A percentile compares a stretch with the other conserved stretches of the same genome.
Conservation (phyloP, 1,284 basidiomycete species). For the Leccinum subspadiceum region DNA sequence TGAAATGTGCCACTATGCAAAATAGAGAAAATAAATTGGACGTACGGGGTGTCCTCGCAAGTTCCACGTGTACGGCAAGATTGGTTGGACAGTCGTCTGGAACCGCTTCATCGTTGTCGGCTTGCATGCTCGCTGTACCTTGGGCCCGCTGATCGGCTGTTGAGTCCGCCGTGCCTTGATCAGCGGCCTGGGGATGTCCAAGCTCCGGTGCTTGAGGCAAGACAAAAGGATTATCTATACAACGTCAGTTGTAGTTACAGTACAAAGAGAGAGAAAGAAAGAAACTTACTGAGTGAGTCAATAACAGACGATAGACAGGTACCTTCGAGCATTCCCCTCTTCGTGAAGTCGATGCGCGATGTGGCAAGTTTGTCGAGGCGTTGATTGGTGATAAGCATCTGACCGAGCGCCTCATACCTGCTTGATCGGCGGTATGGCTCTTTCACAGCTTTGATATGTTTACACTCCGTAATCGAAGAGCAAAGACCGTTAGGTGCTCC, state of each 20-base stretch:
- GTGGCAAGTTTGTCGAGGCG: conserved; percentile 9
- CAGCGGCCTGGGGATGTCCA: not conserved
- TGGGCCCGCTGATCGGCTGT: too few relatives aligned
- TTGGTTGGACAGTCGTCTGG: not conserved
- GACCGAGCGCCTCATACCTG: not conserved
- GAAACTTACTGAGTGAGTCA: not conserved
- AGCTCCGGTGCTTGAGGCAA: not conserved
- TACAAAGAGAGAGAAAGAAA: not conserved
- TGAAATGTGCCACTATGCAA: not conserved
- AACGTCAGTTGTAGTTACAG: not conserved
- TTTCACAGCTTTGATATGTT: not conserved
- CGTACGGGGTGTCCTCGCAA: not conserved
- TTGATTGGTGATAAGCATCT: conserved; percentile 11
- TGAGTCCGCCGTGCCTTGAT: not conserved
- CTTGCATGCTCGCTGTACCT: not conserved
- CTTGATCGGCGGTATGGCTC: not conserved
- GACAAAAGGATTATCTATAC: not conserved
- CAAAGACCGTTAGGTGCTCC: not conserved
- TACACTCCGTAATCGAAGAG: not conserved
- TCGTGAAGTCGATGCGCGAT: conserved; percentile 9
- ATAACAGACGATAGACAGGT: conserved; percentile 5
- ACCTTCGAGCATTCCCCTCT: not conserved
- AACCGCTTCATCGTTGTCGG: not conserved
- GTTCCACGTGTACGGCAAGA: not conserved
- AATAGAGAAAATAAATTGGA: not conserved